A percentile compares a stretch with the other conserved stretches of the same genome.
Evolutionary conservation across 2,329 filamentous ascomycete genomes (phyloP).

Genomic region (Thyridium curvatum): DNA sequence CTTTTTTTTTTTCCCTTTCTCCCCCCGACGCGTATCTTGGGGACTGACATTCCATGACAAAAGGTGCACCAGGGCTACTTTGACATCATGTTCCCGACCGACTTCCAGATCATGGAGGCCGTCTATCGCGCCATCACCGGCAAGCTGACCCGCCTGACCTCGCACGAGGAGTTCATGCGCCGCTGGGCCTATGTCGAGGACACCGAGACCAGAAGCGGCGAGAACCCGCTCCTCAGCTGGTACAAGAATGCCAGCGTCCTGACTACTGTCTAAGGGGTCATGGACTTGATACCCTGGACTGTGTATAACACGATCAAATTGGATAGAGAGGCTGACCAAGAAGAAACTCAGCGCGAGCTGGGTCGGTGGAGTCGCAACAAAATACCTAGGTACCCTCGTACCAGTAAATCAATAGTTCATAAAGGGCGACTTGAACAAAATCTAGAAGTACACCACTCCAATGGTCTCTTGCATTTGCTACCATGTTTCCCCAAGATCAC

Average conservation of each 20-base stretch:
- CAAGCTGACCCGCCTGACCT: constrained; percentile 76
- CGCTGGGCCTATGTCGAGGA: constrained; percentile 88
- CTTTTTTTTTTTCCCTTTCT: not conserved
- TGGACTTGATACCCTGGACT: too few relatives aligned
- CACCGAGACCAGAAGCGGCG: constrained; percentile 80
- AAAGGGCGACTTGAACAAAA: too few relatives aligned
- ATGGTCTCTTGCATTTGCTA: too few relatives aligned
- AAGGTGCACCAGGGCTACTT: constrained; percentile 98
- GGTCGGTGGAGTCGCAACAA: too few relatives aligned
- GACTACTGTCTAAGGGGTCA: constrained; percentile 67
- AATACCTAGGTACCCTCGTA: too few relatives aligned
- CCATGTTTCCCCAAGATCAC: too few relatives aligned
- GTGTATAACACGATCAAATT: too few relatives aligned
- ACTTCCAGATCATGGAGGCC: constrained; percentile 85
- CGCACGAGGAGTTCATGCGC: constrained; percentile 85
- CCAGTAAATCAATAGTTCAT: too few relatives aligned
- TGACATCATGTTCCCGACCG: constrained; percentile 96
- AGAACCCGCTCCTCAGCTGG: constrained; percentile 88
- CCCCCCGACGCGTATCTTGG: not conserved
- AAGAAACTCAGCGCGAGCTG: too few relatives aligned
- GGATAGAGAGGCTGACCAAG: too few relatives aligned
- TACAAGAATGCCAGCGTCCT: constrained; percentile 94
- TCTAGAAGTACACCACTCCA: too few relatives aligned
- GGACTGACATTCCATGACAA: constrained; percentile 2
- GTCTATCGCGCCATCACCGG: constrained; percentile 92